Evolutionary conservation across 163 green algal genomes (phyloP), one percentile per base, ranked within the genome.

Genomic region (Scenedesmus sp.): DNA sequence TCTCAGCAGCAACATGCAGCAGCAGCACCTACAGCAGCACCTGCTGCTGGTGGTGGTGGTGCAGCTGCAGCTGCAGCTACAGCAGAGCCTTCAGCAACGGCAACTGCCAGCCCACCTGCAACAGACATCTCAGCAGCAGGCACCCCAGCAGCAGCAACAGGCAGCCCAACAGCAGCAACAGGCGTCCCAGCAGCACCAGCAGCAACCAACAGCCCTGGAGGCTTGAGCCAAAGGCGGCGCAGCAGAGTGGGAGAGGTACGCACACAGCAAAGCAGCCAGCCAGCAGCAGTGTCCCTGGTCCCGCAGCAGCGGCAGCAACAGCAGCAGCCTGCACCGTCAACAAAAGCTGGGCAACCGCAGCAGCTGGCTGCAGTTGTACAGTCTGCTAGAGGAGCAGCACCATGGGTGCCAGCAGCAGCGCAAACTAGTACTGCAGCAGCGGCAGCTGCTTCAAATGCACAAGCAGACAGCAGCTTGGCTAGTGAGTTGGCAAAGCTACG

Each of bases 241-340:
- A 79, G 70, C 70, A 79, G 81, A 60, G 52, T 66, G 8, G 81
- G 52, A 2, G 16, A 23, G 1, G 81, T 34, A 86, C 52, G 15
- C 26, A 64, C 16, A 9, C 26, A 86, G 52, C 79, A 86, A n/a
- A 62, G 46, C 55, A 86, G 55, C 16, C 16, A 86, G 34, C 81
- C 18, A 12, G 55, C 34, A 62, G 4, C 13, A n/a, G 0, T 34
- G 60, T 7, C 34, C 60, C n/a, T 0, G 8, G 2, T 2, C 4
- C 34, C 18, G 16, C 87, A 91, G 34, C 56, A 89, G n/a, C 70
- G 20, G 62, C 66, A 91, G 87, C 57, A 81, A 57, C 12, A 89
- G 34, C 34, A 82, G 64, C 60, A 26, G 60, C 26, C 54, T 1
- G 12, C 52, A 70, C 2, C 34, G 55, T 1, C 16, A 26, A 34